Base-by-base conservation (phyloP, 2,329 filamentous ascomycete species). In the Trichoderma oligosporum region DNA sequence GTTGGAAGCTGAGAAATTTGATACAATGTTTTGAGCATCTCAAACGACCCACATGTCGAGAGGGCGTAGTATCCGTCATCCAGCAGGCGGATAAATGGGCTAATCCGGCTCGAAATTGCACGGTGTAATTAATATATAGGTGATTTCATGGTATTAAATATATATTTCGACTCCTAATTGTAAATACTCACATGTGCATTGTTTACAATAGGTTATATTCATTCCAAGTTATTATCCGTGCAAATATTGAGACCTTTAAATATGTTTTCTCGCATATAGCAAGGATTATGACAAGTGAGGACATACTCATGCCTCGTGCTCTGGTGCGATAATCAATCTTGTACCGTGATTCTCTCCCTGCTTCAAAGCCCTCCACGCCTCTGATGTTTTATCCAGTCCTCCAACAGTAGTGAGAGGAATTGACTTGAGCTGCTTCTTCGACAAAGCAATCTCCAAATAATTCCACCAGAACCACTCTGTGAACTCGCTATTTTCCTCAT, bases 271-370 rank as follows among this genome's bases (percentile, higher is more conserved):
- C n/a, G n/a, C n/a, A n/a, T n/a, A n/a, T n/a, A n/a, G n/a, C n/a
- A n/a, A n/a, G n/a, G n/a, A n/a, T 31, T 11, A 6, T 31, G 5
- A 31, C 27, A 31, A 11, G 27, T 11, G 6, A 31, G 11, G 11
- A 42, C 39, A 5, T 18, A 2, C 31, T 48, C 20, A 48, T 25
- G 18, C 38, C 18, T 22, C 16, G 5, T 33, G 12, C 7, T 41
- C 16, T 14, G 53, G 53, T n/a, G 9, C 4, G 9, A 56, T 47
- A 16, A 56, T 38, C 64, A 7, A 63, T 70, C 59, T 74, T 59
- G 53, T 58, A 1, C 53, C 53, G 2, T 47, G 42, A 22, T 46
- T 47, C 39, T 47, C 53, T 2, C 53, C 53, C 9, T 29, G 12
- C 12, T 47, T 46, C 22, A 56, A 29, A 5, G 44, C 18, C 25